Evolutionary conservation across 2,329 filamentous ascomycete species (phyloP).

Genomic region (Fusarium compactum): DNA sequence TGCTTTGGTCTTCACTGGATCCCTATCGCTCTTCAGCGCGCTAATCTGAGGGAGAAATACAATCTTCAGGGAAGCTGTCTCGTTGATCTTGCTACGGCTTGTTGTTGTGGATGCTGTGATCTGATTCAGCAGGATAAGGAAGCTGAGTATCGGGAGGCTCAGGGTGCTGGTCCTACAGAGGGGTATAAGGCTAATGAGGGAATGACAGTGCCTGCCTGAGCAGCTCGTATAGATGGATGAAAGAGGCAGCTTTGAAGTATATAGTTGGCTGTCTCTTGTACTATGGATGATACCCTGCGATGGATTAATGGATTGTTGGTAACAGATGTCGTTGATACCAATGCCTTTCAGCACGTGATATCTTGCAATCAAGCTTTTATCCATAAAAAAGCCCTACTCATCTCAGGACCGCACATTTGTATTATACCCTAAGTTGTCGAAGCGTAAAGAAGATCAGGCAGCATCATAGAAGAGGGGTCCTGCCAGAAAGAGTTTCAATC

Average conservation of each 20-base stretch:
- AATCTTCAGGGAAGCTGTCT: slow-evolving; percentile 60
- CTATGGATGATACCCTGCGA: neutral
- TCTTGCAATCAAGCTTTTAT: neutral
- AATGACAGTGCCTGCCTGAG: slow-evolving; percentile 37
- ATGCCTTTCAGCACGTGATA: neutral
- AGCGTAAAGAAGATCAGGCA: no score
- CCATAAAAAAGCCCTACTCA: fast-evolving
- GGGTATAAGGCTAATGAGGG: slow-evolving; percentile 43
- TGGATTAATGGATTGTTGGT: neutral
- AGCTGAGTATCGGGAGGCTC: slow-evolving; percentile 53
- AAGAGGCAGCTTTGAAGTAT: no score
- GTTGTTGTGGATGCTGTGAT: slow-evolving; percentile 60
- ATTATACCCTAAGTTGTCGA: no score
- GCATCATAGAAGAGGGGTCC: no score
- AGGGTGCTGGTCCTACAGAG: slow-evolving; percentile 17
- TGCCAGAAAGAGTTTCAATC: neutral
- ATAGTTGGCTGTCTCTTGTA: neutral
- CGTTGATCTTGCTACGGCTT: slow-evolving; percentile 56
- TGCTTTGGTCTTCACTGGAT: slow-evolving; percentile 58
- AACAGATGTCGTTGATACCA: neutral
- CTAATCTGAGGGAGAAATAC: slow-evolving; percentile 59
- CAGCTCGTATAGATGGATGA: no score
- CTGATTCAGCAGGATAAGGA: slow-evolving; percentile 64
- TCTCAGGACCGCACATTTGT: neutral
- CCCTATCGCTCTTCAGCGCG: slow-evolving; percentile 59